Evolutionary conservation across 345 rosid genomes (phyloP).

Genomic region (Brassica rapa): DNA sequence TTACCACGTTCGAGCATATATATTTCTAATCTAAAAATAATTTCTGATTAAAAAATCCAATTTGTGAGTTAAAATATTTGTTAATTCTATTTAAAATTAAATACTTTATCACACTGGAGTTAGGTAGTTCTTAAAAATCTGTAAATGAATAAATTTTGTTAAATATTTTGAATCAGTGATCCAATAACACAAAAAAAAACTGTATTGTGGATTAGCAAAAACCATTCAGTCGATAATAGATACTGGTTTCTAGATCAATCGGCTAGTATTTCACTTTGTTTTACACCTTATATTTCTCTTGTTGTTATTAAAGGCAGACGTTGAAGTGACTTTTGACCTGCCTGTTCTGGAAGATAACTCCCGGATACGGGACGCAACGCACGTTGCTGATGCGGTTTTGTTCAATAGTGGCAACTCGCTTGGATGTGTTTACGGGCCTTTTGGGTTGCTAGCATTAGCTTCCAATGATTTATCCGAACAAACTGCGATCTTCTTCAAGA

Average conservation of each 20-base stretch:
- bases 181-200: neutral
- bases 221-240: neutral
- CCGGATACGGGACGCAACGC: neutral
- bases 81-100: neutral
- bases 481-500: neutral
- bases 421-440: conserved; percentile 7
- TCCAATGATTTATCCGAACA: neutral
- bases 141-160: neutral
- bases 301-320: neutral
- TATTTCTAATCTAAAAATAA: neutral
- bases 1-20: neutral
- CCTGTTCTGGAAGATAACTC: neutral
- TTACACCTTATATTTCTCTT: neutral
- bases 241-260: neutral
- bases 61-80: neutral
- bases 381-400: neutral
- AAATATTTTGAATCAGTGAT: neutral
- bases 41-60: neutral
- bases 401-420: neutral
- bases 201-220: neutral
- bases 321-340: neutral
- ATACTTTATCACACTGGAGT: neutral
- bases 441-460: conserved; percentile 1
- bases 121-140: neutral
- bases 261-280: neutral